These are phyloP conservation scores for Geotrichum citri-aurantii DNA, from an alignment of 1,139 yeast species.

Conservation along the genomic window DNA sequence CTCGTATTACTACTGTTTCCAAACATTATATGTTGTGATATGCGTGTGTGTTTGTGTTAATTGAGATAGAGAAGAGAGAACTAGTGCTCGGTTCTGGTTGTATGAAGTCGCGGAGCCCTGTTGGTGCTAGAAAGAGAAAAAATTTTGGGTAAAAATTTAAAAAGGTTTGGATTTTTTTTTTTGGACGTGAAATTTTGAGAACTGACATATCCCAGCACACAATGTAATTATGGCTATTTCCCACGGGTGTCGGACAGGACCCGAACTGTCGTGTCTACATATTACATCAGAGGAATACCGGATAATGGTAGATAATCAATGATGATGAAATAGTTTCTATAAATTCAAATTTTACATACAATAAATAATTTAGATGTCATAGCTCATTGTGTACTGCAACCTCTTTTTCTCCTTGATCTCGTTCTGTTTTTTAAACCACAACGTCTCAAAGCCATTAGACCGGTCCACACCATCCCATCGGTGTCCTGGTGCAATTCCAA, in stretches of 20 bases:
- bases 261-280: background rate
- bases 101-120: background rate
- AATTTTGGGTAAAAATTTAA: background rate
- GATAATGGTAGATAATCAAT: background rate
- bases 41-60: background rate
- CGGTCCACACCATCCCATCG: constrained; percentile 94
- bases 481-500: constrained; percentile 69
- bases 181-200: background rate
- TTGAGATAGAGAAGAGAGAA: background rate
- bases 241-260: background rate
- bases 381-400: constrained; percentile 37
- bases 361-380: constrained; percentile 23
- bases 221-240: background rate
- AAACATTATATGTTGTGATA: background rate
- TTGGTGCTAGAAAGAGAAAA: background rate
- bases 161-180: background rate
- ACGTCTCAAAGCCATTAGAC: constrained; percentile 80
- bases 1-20: background rate
- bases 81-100: background rate
- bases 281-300: background rate
- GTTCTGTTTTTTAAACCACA: constrained; percentile 52
- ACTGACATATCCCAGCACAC: background rate
- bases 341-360: background rate
- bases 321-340: background rate
- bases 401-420: constrained; percentile 40